Base-by-base conservation (phyloP, 75 land plant species). In the Azolla pinnata region DNA sequence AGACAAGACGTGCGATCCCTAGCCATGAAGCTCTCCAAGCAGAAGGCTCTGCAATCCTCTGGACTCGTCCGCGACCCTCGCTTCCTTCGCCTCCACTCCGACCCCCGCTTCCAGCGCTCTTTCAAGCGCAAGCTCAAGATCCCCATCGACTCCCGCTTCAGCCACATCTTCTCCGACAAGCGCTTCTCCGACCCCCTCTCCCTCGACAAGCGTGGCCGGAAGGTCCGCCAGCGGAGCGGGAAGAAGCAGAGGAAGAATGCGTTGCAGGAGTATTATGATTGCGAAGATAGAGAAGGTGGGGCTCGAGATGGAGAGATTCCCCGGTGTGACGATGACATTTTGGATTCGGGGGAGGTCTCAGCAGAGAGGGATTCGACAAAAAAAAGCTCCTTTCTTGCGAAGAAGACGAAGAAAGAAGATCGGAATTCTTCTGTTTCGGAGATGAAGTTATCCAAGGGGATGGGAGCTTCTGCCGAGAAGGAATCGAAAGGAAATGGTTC, bases 51-150 rank as follows among this genome's bases (percentile, higher is more conserved):
- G 54, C 23, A 46, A 17, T 7, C 10, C 14, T 7, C 14, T 14
- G 42, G 42, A 7, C 29, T 52, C 12, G 54, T 52, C 29, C 25
- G 28, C 5, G 93, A 90, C 51, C 60, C 79, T 42, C 69, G 92
- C 25, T 91, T 91, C 58, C 38, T 67, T 1, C 63, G 75, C 14
- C 63, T 76, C 31, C 97, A 87, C 46, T 64, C 72, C 0, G 97
- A 87, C 63, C 97, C 97, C 3, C 58, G 83, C 42, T 91, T 91
- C 59, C 81, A 69, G 74, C 74, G 79, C 8, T 60, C 76, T 70
- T 83, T 83, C 56, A 75, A 60, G 67, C 61, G 61, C 50, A 70
- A 71, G 23, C 21, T 63, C 27, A 87, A 84, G 70, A 78, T 91
- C 0, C 55, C 57, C 0, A 71, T 91, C 4, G 93, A 87, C 33